Evolutionary conservation across 768 basidiomycete genomes (phyloP).

Genomic region (Scleroderma bovista): DNA sequence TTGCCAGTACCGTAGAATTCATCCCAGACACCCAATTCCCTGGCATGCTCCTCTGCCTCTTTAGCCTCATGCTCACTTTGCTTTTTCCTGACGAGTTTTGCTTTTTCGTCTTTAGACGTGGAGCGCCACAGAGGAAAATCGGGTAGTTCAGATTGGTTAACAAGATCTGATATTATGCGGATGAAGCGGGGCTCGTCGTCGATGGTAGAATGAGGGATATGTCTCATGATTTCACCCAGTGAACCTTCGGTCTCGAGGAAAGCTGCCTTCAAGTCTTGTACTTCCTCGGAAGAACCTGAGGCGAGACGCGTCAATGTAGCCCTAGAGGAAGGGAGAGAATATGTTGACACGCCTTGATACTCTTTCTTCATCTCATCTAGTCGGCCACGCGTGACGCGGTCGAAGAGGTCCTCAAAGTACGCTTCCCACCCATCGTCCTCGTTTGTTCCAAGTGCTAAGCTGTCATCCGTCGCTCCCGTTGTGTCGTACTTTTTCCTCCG

Average conservation of each 20-base stretch:
- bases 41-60: conserved; percentile 81
- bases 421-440: conserved; percentile 87
- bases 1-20: conserved; percentile 84
- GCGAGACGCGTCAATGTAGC: background rate
- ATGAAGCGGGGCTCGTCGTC: conserved; percentile 87
- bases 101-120: conserved; percentile 75
- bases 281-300: conserved; percentile 81
- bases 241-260: conserved; percentile 71
- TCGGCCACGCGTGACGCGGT: conserved; percentile 77
- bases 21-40: conserved; percentile 90
- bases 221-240: conserved; percentile 75
- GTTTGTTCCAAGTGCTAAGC: conserved; percentile 59
- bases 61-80: conserved; percentile 71
- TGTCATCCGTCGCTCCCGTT: conserved; percentile 84
- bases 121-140: conserved; percentile 58
- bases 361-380: conserved; percentile 91
- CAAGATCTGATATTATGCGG: conserved; percentile 56
- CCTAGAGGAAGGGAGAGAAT: background rate
- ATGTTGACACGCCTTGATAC: conserved; percentile 69
- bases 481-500: conserved; percentile 73
- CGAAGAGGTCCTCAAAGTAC: conserved; percentile 89
- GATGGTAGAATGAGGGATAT: conserved; percentile 79
- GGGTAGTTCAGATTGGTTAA: conserved; percentile 55
- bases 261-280: conserved; percentile 68
- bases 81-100: conserved; percentile 66